phyloP scores from a whole-genome alignment of 202 grass and related monocot species.

The Panicum hallii region DNA sequence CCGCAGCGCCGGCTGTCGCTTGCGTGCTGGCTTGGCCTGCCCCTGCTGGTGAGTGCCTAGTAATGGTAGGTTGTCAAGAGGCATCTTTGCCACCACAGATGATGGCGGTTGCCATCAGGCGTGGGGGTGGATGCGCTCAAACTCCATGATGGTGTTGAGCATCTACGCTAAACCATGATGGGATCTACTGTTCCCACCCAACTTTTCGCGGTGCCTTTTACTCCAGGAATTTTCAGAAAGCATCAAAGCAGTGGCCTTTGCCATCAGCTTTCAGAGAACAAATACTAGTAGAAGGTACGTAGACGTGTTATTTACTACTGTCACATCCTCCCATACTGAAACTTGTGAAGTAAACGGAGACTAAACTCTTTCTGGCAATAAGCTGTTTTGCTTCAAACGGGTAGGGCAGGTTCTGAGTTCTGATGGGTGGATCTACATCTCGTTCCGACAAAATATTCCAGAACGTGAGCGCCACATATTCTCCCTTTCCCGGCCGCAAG shows the following conservation, averaged over 20 bases:
- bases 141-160: constrained; percentile 29
- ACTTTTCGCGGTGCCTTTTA: background rate
- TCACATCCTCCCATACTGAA: background rate
- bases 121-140: constrained; percentile 9
- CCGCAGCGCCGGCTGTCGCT: background rate
- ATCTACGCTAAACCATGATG: constrained; percentile 34
- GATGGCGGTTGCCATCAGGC: constrained; percentile 22
- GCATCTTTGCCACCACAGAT: constrained; percentile 28
- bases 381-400: constrained; percentile 7
- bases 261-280: background rate
- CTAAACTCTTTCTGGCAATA: background rate
- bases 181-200: background rate
- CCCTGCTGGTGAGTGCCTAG: constrained; percentile 17
- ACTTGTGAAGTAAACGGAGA: background rate
- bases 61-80: constrained; percentile 18
- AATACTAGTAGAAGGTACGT: background rate
- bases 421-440: constrained; percentile 44
- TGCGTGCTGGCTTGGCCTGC: background rate
- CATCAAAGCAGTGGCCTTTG: constrained; percentile 35
- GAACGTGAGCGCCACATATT: constrained; percentile 43
- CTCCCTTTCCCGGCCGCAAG: background rate
- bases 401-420: background rate
- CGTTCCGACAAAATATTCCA: constrained; percentile 38
- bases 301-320: background rate
- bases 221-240: constrained; percentile 8